Evolutionary conservation across 495 filamentous ascomycete genomes (phyloP), one percentile per base, ranked within the genome.

Genomic region (Penicillium pancosmium): DNA sequence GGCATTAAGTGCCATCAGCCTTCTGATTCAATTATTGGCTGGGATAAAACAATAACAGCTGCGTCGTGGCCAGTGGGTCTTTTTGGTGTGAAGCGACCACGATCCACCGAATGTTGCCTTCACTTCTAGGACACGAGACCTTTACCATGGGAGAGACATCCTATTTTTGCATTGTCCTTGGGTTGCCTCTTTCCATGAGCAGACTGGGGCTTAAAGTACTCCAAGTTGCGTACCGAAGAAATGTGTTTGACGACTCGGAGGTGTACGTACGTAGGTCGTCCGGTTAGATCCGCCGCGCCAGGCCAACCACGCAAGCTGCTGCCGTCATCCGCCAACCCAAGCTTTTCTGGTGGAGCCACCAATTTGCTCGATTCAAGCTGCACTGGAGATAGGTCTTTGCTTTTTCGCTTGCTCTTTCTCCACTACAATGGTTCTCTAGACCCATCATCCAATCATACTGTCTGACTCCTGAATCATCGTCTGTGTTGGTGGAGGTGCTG

Each of bases 301-400:
- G 52, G 19, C 57, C 33, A 64, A 56, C 56, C 58, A 65, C 67
- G 67, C 65, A 68, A 69, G 67, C 64, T 48, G 55, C 59, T 56
- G 46, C 57, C 61, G 67, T 68, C 59, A 68, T 61, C 57, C 40
- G 54, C 62, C 65, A 62, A 60, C 51, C 59, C 50, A 65, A 63
- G 59, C 59, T 63, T 63, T 60, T 63, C 54, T 3, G 27, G 40
- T 61, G 59, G 59, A 56, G n/a, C 52, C 62, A n/a, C 40, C 27
- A 31, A 15, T 18, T 46, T 46, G 31, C 38, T 60, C 33, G 16
- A 56, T 54, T 50, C 19, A 8, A 47, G 41, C 5, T n/a, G 15
- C 33, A 11, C 23, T 12, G 49, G 16, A 18, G 25, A 52, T 50
- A 10, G n/a, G 25, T 18, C 34, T 55, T 18, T 54, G 48, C 23